Base-by-base conservation (phyloP, 192 early-diverging fungal species). In the Thamnidium elegans region DNA sequence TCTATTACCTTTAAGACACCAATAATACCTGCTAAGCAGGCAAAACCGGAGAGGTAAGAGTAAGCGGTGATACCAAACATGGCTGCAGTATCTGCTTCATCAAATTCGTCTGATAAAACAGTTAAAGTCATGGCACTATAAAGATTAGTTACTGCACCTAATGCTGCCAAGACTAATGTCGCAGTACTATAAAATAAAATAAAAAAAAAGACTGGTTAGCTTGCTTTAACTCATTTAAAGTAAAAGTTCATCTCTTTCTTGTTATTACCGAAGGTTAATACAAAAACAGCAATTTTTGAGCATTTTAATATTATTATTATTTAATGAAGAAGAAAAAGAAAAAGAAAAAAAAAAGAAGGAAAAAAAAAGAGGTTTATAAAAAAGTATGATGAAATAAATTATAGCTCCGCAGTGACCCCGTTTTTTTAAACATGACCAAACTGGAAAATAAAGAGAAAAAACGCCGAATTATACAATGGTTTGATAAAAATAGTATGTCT, bases 281-380 rank as follows among this genome's bases (percentile, higher is more conserved):
- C 69, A 70, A 19, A 70, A 70, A 34, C 69, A 70, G 42, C 69
- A 70, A 20, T 70, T 66, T 15, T 70, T 65, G 31, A 67, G 55
- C 55, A 58, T 55, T 65, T 70, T 65, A 9, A 19, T 55, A 20
- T 54, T 31, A 42, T 21, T 55, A 47, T 51, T 59, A 54, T 44
- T 13, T 14, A 20, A 65, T 19, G 47, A 34, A 58, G 10, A 47
- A 58, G 26, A 66, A 66, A 19, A 56, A 66, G 32, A 46, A 31
- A 31, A 62, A 9, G 34, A 43, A 19, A 58, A 20, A 58, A 39
- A 45, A 20, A 26, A 36, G 19, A 23, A 4, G 3, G 42, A 53
- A 53, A 30, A 53, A 53, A 53, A 53, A 53, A 30, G 26, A 53
- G 26, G 8, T 51, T 21, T 51, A 17, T 17, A 48, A 19, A 26